phyloP scores from a whole-genome alignment of 1,139 yeast species.

The Pneumocystis jirovecii region DNA sequence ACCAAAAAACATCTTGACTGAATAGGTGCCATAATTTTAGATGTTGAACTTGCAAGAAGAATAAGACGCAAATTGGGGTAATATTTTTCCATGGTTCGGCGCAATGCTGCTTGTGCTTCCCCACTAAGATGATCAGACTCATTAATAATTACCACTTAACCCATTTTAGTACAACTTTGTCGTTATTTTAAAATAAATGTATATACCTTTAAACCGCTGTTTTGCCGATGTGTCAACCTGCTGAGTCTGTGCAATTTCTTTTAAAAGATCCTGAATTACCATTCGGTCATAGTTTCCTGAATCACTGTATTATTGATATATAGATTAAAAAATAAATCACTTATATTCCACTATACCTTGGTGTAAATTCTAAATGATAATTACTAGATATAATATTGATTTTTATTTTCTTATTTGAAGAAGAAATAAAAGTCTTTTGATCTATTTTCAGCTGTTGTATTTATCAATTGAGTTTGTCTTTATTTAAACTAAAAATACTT shows the following conservation, averaged over 20 bases:
- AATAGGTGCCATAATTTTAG: slow-evolving; percentile 85
- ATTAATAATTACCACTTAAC: slow-evolving; percentile 65
- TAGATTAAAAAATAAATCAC: neutral
- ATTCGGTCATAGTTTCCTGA: slow-evolving; percentile 91
- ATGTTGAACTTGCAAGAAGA: slow-evolving; percentile 74
- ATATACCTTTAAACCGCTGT: slow-evolving; percentile 53
- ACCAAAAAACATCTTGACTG: slow-evolving; percentile 80
- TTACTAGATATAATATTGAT: slow-evolving; percentile 83
- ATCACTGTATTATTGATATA: slow-evolving; percentile 35
- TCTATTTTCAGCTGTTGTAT: slow-evolving; percentile 52
- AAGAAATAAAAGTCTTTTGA: slow-evolving; percentile 64
- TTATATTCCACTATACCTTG: slow-evolving; percentile 23
- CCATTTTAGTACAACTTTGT: neutral
- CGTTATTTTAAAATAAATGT: neutral
- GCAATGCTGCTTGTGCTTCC: slow-evolving; percentile 94
- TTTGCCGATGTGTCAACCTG: slow-evolving; percentile 65
- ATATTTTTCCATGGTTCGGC: slow-evolving; percentile 97
- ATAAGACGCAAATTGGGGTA: slow-evolving; percentile 74
- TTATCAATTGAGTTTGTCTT: neutral
- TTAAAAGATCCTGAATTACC: slow-evolving; percentile 82
- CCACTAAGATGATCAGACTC: slow-evolving; percentile 86
- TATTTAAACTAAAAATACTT: slow-evolving; percentile 20
- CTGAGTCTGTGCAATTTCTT: slow-evolving; percentile 89
- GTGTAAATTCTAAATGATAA: slow-evolving; percentile 86
- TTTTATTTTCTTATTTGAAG: slow-evolving; percentile 62